Evolutionary conservation across 371 early-diverging fungal species (phyloP), one percentile per base, ranked within the genome.

Genomic region (Apophysomyces elegans): DNA sequence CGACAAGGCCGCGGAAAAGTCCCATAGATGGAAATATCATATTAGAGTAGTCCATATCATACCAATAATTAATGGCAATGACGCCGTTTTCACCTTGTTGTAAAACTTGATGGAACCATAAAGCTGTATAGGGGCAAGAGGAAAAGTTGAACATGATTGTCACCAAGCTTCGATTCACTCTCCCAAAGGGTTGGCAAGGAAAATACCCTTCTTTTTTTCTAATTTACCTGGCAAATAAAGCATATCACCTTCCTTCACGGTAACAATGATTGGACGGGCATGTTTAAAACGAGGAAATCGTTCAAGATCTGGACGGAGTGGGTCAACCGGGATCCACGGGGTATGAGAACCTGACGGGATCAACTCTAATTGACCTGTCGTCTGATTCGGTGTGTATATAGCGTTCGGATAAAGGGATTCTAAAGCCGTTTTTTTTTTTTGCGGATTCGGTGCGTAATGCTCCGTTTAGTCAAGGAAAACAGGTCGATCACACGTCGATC

Each of bases 31-130:
- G 74, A 63, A 71, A 80, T 8, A 83, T 35, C 7, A 63, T 70
- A 46, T 73, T 75, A 5, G 63, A 62, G 59, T 86, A 90, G 7
- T 86, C 84, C 87, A 91, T 89, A 69, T 90, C 89, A 66, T 90
- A 93, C 93, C 93, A 93, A 66, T 86, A 91, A 68, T 93, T 93
- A 18, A 93, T 87, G 0, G 93, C 93, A 67, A 92, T 87, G n/a
- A 88, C 87, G n/a, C 85, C 85, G 50, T 85, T 81, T 4, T 79
- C 76, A 9, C 79, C 81, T 5, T 80, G 66, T 70, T 93, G 93
- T 58, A 83, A 68, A 0, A 93, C 93, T 46, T 90, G 87, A 69
- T 93, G 93, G 63, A 86, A 89, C 93, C 92, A 92, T 69, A 90
- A 73, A 0, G 91, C 87, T 81, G 58, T 12, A 14, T 0, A 26